Conservation (phyloP, 2,329 filamentous ascomycete species). For the Nannizziopsis barbatae region DNA sequence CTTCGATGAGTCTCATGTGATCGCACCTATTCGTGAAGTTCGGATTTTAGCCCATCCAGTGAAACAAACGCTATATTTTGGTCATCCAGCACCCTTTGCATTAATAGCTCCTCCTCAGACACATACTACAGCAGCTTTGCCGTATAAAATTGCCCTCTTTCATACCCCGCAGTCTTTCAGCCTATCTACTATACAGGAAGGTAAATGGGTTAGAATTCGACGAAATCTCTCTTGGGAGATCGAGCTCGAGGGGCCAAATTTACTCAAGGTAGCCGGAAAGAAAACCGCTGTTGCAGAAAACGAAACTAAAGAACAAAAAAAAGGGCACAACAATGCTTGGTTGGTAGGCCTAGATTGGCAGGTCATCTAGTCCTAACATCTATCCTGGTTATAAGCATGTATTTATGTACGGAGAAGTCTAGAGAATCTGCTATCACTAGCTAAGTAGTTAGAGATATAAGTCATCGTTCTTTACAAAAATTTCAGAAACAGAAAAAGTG, state of each 20-base stretch:
- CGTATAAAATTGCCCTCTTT: constrained; percentile 12
- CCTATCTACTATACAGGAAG: constrained; percentile 1
- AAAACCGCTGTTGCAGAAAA: background rate
- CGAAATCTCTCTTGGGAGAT: constrained; percentile 29
- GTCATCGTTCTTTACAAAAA: background rate
- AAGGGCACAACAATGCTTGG: constrained; percentile 23
- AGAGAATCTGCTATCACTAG: background rate
- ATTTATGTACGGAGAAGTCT: too few relatives aligned
- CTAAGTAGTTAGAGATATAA: background rate
- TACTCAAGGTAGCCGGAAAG: background rate
- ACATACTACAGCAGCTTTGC: background rate
- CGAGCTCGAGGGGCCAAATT: constrained; percentile 17
- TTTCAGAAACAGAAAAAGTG: background rate
- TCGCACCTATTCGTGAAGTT: background rate
- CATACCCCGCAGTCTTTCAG: constrained; percentile 2
- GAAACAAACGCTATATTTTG: background rate
- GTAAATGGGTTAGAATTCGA: constrained; percentile 22
- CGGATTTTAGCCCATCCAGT: background rate
- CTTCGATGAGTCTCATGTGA: constrained; percentile 2
- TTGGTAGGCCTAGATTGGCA: constrained; percentile 32
- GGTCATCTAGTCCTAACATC: too few relatives aligned
- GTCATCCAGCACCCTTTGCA: constrained; percentile 11
- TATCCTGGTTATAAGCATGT: too few relatives aligned
- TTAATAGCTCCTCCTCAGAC: background rate
- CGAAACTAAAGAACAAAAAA: background rate